Base-by-base conservation (phyloP, 257 asterid genomes). In the Jacaranda mimosifolia region DNA sequence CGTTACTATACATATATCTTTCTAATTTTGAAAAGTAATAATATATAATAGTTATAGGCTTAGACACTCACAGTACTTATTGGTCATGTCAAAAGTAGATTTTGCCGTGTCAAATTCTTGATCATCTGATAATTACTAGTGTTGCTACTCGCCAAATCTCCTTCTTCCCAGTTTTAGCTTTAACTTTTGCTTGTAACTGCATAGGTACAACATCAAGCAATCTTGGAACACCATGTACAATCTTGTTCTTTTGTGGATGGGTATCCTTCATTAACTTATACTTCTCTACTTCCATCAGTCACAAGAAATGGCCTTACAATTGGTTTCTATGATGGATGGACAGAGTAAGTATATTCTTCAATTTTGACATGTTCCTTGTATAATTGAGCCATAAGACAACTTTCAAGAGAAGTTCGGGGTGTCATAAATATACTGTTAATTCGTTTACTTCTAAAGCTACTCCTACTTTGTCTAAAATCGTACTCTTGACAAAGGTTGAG, bases 321-420 rank as follows among this genome's bases (percentile, higher is more conserved):
- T 70, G 90, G 89, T 72, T 85, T 77, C 62, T 58, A 46, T 9
- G 81, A 70, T 39, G 89, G 78, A 77, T 63, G 59, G 38, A 68
- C 58, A 43, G 85, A 78, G 73, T 65, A 81, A 43, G 70, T 77
- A 60, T 79, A 85, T 48, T 89, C 91, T 81, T 87, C 92, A 78
- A 74, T 73, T 69, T 82, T 81, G 60, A 80, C 81, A 63, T 48
- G 84, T 81, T 86, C 92, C 51, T 83, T 78, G 73, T 85, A 91
- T 70, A 91, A 81, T 86, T 94, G 97, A 73, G 98, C 96, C 89
- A 92, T 79, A 76, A 94, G 88, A 81, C 97, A 90, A 82, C 98
- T 91, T 83, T 94, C 93, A 65, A 94, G 86, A 76, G 97, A 90
- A 48, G 86, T 89, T 68, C 62, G 79, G 64, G 96, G 97, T 60